Base-by-base conservation (phyloP, 352 stramenopile genomes). In the Pythium myriotylum region DNA sequence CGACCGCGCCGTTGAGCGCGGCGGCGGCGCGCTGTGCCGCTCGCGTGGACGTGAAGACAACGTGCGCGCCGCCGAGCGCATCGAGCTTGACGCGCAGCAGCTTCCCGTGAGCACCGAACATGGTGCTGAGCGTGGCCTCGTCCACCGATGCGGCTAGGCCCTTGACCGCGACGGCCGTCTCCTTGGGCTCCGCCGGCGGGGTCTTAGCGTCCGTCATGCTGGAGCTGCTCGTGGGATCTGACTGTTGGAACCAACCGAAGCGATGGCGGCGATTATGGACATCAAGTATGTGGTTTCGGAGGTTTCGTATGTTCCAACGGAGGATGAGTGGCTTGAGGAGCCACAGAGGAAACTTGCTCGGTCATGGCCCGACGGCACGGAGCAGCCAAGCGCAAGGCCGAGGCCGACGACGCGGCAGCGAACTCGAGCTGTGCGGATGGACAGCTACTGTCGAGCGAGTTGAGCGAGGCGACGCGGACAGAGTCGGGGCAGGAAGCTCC, bases 91-190 rank as follows among this genome's bases (percentile, higher is more conserved):
- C 62, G 55, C 83, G 81, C 56, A 80, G 40, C 41, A 92, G 77
- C 39, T 72, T 67, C 10, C 83, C 83, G 48, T 86, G 87, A 1
- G 72, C 67, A 32, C 76, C 68, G 55, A 84, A 86, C 65, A 89
- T 78, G 22, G 81, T 87, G 43, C 68, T 73, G 43, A 92, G 69
- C 58, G 73, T 56, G 13, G 43, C 45, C 24, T 88, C 68, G 4
- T 60, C 72, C 22, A 82, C 60, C n/a, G 41, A 62, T 2, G 56
- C 65, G 27, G 66, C 65, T 14, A 90, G 68, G n/a, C 79, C 79
- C 32, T 80, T 78, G 51, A 92, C 32, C 54, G 74, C 73, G 40
- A 91, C 59, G 20, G 78, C 75, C 27, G 62, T 62, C 37, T 71
- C 64, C 57, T 71, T 71, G 0, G 64, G 56, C 4, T 71, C 56